These are phyloP conservation scores for Colletotrichum ledebouriae DNA, from an alignment of 2,329 filamentous ascomycete species.

Conservation along the genomic window DNA sequence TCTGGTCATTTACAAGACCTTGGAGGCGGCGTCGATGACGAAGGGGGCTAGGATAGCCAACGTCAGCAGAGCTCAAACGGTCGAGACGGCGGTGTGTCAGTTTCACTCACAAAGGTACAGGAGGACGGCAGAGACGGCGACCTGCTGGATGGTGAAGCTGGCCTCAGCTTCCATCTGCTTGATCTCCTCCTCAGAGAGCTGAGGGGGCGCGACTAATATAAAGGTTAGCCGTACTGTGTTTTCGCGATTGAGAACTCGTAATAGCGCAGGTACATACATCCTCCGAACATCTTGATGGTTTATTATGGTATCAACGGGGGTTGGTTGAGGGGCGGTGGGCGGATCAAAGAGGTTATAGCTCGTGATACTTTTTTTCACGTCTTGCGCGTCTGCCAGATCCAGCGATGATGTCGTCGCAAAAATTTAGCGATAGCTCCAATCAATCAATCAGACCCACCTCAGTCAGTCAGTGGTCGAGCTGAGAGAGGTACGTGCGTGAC, in stretches of 20 bases:
- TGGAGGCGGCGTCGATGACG: slow-evolving; percentile 65
- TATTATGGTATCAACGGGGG: neutral
- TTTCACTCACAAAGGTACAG: slow-evolving; percentile 81
- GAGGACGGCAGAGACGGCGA: slow-evolving; percentile 73
- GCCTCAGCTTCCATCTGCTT: slow-evolving; percentile 77
- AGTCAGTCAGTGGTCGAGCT: neutral
- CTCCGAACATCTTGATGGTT: slow-evolving; percentile 71
- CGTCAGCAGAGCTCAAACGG: neutral
- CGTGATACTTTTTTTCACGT: slow-evolving; percentile 10
- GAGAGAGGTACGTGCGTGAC: slow-evolving; percentile 4
- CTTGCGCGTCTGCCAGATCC: slow-evolving; percentile 10
- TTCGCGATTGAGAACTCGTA: too few relatives aligned
- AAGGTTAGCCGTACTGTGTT: neutral
- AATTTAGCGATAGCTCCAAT: slow-evolving; percentile 41
- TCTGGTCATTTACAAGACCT: slow-evolving; percentile 54
- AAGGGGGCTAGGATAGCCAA: slow-evolving; percentile 65
- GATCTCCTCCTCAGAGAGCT: slow-evolving; percentile 78
- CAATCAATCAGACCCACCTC: slow-evolving; percentile 5
- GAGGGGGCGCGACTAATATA: slow-evolving; percentile 73
- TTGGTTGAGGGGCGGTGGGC: neutral
- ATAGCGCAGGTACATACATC: slow-evolving; percentile 61
- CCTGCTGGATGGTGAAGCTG: slow-evolving; percentile 75
- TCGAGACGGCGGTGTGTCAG: neutral
- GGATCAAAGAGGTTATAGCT: slow-evolving; percentile 5
- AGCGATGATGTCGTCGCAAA: slow-evolving; percentile 43